A percentile compares a stretch with the other conserved stretches of the same genome.
phyloP scores from a whole-genome alignment of 495 filamentous ascomycete genomes.

The Neurospora sp. region DNA sequence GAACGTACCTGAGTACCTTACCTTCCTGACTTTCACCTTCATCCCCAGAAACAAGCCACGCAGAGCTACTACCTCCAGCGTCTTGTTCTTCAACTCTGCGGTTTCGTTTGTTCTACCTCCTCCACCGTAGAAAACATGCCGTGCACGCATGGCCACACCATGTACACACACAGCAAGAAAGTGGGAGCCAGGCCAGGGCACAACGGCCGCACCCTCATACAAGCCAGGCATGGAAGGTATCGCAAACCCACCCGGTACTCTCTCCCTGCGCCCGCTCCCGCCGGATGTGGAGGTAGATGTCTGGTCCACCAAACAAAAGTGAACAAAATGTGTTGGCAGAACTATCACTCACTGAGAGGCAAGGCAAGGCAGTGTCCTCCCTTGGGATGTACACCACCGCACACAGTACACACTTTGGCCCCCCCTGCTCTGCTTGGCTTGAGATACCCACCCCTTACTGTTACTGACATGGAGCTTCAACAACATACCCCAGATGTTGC shows the following conservation, averaged over 20 bases:
- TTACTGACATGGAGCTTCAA: background rate
- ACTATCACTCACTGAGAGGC: background rate
- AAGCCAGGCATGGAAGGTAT: constrained; percentile 6
- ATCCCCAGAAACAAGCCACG: background rate
- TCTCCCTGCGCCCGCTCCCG: constrained; percentile 5
- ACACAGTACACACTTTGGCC: background rate
- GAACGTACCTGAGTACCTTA: background rate
- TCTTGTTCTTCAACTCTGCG: background rate
- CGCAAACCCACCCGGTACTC: constrained; percentile 8
- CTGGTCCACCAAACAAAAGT: constrained; percentile 13
- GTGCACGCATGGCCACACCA: constrained; percentile 5
- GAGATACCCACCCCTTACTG: background rate
- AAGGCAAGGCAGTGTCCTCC: background rate
- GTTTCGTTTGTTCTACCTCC: constrained; percentile 9
- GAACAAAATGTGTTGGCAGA: constrained; percentile 14
- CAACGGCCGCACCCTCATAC: constrained; percentile 2
- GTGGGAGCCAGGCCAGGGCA: background rate
- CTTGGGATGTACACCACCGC: background rate
- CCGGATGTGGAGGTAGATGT: constrained; percentile 6
- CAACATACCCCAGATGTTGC: background rate
- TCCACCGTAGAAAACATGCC: constrained; percentile 3
- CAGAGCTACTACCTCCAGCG: background rate
- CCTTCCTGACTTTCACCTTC: background rate
- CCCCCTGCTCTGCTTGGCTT: background rate
- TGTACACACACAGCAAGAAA: background rate